These are phyloP conservation scores for baker's yeast (Saccharomyces cerevisiae) DNA, from an alignment of 805 yeast genomes.

Conservation along the genomic window DNA sequence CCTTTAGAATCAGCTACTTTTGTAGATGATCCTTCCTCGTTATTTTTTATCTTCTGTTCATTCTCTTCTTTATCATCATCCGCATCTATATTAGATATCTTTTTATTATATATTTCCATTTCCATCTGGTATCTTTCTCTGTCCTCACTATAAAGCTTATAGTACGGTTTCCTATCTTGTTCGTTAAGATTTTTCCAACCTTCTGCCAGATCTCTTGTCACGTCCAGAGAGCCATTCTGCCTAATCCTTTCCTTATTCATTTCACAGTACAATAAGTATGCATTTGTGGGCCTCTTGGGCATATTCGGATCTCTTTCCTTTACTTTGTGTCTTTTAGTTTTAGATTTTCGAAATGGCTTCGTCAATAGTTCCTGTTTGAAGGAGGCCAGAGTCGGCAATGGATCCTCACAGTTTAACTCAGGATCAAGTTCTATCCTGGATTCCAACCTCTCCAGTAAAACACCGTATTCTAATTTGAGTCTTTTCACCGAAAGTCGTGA, in stretches of 20 bases:
- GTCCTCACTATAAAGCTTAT: constrained; percentile 69
- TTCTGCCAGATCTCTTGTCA: constrained; percentile 73
- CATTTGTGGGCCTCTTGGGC: constrained; percentile 87
- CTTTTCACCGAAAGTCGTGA: constrained; percentile 70
- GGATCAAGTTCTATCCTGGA: constrained; percentile 36
- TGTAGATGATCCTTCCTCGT: neutral
- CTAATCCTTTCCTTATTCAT: constrained; percentile 68
- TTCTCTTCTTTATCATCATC: constrained; percentile 12
- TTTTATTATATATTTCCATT: constrained; percentile 43
- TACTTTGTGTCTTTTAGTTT: constrained; percentile 28
- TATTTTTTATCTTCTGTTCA: neutral
- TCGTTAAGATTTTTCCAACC: constrained; percentile 73
- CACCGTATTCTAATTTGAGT: constrained; percentile 71
- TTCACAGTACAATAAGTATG: constrained; percentile 82
- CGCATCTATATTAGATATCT: constrained; percentile 10
- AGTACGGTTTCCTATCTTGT: constrained; percentile 63
- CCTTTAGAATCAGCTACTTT: neutral
- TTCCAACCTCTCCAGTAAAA: constrained; percentile 74
- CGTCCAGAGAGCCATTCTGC: constrained; percentile 51
- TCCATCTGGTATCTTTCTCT: constrained; percentile 66
- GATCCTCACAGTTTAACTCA: constrained; percentile 22
- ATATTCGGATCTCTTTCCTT: constrained; percentile 68
- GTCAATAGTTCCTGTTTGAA: constrained; percentile 20
- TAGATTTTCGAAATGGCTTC: constrained; percentile 19
- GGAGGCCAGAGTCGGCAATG: constrained; percentile 26